Evolutionary conservation across 495 filamentous ascomycete genomes (phyloP).

Genomic region (Aspergillus panamensis): DNA sequence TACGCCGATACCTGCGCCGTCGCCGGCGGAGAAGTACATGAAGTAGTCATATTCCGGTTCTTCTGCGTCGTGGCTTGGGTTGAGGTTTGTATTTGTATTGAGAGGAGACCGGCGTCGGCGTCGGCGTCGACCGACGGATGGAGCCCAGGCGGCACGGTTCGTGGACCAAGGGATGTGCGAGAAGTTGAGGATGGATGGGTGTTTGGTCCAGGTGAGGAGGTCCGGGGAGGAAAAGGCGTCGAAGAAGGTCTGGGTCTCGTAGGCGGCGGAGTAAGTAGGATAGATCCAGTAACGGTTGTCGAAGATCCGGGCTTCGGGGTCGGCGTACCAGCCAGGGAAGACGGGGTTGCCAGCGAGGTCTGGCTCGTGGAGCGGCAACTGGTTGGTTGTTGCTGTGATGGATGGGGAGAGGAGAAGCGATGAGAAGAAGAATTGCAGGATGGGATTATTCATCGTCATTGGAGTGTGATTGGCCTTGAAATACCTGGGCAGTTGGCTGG

Average conservation of each 20-base stretch:
- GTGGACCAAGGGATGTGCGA: slow-evolving; percentile 40
- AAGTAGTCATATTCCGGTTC: slow-evolving; percentile 31
- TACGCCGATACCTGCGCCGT: slow-evolving; percentile 47
- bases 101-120: neutral
- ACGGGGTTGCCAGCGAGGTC: slow-evolving; percentile 35
- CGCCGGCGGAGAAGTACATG: slow-evolving; percentile 48
- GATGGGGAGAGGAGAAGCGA: slow-evolving; percentile 6
- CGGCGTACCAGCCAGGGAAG: slow-evolving; percentile 46
- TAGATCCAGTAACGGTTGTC: slow-evolving; percentile 42
- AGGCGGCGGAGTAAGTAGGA: slow-evolving; percentile 38
- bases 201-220: slow-evolving; percentile 43
- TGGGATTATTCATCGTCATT: slow-evolving; percentile 3
- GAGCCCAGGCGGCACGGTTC: slow-evolving; percentile 43
- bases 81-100: neutral
- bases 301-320: slow-evolving; percentile 46
- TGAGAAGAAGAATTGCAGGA: slow-evolving; percentile 1
- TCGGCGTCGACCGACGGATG: slow-evolving; percentile 31
- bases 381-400: neutral
- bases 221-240: slow-evolving; percentile 48
- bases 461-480: neutral
- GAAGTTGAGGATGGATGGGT: slow-evolving; percentile 36
- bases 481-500: neutral
- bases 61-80: neutral
- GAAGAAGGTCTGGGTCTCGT: slow-evolving; percentile 43
- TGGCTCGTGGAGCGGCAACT: neutral